Percentiles rank a stretch among this genome's conserved stretches.
These are phyloP conservation scores for Salicornia ramosissima DNA, from an alignment of 148 eudicot genomes.

Conservation along the genomic window DNA sequence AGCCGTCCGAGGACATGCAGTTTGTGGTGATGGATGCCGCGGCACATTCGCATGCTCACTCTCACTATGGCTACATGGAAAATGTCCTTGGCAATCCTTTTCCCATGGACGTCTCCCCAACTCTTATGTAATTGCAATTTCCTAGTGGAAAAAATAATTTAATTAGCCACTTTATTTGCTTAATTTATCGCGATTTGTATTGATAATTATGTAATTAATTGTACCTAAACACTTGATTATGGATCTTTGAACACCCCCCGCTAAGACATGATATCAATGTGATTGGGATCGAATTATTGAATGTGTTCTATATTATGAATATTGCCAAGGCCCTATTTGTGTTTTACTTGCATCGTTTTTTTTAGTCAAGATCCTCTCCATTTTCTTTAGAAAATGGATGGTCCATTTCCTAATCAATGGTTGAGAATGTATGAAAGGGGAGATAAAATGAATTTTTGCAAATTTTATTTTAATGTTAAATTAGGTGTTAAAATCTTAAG, in stretches of 20 bases:
- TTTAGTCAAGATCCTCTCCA: too few species aligned
- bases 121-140: conserved; percentile 40
- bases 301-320: not conserved
- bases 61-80: conserved; percentile 50
- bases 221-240: not conserved
- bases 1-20: conserved; percentile 95
- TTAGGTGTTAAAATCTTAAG: too few species aligned
- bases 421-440: too few species aligned
- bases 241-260: not conserved
- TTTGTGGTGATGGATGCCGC: conserved; percentile 63
- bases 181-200: not conserved
- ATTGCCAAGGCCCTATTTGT: too few species aligned
- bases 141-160: not conserved
- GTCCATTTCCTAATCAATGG: too few species aligned
- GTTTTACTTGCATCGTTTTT: too few species aligned
- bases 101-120: conserved; percentile 72
- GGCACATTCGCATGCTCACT: conserved; percentile 34
- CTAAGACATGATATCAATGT: not conserved
- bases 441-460: too few species aligned
- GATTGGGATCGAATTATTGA: not conserved
- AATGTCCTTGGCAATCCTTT: conserved; percentile 64
- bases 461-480: too few species aligned
- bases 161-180: not conserved
- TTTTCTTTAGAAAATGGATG: too few species aligned
- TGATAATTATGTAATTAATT: not conserved